Conservation (phyloP, 192 early-diverging fungal genomes). For the Coemansia brasiliensis region DNA sequence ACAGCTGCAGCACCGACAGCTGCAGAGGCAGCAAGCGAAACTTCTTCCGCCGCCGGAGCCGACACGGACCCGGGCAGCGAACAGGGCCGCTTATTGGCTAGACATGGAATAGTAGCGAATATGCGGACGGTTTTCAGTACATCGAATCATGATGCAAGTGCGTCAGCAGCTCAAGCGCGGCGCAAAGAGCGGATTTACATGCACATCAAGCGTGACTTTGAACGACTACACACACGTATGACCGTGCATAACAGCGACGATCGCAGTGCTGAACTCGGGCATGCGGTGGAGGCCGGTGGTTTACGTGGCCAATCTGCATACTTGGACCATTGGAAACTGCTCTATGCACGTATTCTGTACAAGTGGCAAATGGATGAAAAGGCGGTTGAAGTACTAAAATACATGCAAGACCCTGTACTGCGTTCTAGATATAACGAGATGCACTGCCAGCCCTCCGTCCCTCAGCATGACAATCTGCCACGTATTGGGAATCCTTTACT, state of each 20-base stretch:
- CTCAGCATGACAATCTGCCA: constrained; percentile 31
- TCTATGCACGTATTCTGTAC: constrained; percentile 45
- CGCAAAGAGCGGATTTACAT: constrained; percentile 24
- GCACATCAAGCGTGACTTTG: constrained; percentile 26
- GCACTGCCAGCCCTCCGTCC: constrained; percentile 43
- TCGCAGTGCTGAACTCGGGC: neutral
- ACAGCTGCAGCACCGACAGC: no score
- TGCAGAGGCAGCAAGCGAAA: neutral
- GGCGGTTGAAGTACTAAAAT: constrained; percentile 49
- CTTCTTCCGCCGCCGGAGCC: neutral
- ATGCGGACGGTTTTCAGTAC: neutral
- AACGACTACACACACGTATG: constrained; percentile 23
- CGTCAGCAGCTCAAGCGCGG: constrained; percentile 17
- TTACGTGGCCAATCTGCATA: constrained; percentile 22
- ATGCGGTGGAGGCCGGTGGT: neutral
- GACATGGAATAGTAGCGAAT: neutral
- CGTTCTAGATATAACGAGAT: constrained; percentile 30
- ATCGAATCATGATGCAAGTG: constrained; percentile 2
- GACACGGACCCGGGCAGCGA: neutral
- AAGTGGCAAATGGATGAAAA: constrained; percentile 42
- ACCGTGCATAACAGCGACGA: constrained; percentile 12
- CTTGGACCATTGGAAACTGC: constrained; percentile 50
- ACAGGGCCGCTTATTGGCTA: neutral
- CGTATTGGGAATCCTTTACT: constrained; percentile 22
- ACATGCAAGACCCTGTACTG: constrained; percentile 25